A percentile compares a stretch with the other conserved stretches of the same genome.
Evolutionary conservation across 1,139 yeast species (phyloP).

Genomic region (Scheffersomyces illinoinensis): DNA sequence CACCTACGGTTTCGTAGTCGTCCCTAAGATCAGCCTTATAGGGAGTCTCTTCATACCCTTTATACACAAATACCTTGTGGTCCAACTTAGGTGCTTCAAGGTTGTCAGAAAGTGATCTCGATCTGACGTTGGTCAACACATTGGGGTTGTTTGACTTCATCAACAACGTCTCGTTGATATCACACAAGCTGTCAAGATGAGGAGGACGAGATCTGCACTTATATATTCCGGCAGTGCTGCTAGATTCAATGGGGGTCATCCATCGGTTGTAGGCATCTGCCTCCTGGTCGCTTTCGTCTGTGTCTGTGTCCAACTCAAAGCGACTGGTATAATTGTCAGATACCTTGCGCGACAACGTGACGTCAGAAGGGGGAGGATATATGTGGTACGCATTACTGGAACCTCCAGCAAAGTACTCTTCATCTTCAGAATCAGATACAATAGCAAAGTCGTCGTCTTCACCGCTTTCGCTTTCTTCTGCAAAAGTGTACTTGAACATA

Average conservation of each 20-base stretch:
- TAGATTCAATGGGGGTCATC: neutral
- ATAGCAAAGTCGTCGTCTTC: constrained; percentile 7
- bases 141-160: constrained; percentile 8
- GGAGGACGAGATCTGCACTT: constrained; percentile 4
- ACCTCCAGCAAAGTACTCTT: neutral
- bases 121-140: constrained; percentile 5
- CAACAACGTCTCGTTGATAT: constrained; percentile 2
- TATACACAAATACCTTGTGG: neutral
- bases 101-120: constrained; percentile 42
- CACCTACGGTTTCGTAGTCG: neutral
- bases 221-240: neutral
- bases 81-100: constrained; percentile 17
- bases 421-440: constrained; percentile 5
- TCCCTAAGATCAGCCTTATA: neutral
- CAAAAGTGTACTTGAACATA: constrained; percentile 2
- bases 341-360: constrained; percentile 2
- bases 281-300: constrained; percentile 1
- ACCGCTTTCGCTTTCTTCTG: neutral
- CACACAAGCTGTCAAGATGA: constrained; percentile 4
- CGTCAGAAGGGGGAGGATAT: constrained; percentile 1
- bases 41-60: neutral
- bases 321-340: constrained; percentile 6
- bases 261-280: neutral
- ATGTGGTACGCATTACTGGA: neutral
- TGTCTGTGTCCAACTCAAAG: neutral